phyloP scores from a whole-genome alignment of 345 rosid species.

The Chamaenerion angustifolium region DNA sequence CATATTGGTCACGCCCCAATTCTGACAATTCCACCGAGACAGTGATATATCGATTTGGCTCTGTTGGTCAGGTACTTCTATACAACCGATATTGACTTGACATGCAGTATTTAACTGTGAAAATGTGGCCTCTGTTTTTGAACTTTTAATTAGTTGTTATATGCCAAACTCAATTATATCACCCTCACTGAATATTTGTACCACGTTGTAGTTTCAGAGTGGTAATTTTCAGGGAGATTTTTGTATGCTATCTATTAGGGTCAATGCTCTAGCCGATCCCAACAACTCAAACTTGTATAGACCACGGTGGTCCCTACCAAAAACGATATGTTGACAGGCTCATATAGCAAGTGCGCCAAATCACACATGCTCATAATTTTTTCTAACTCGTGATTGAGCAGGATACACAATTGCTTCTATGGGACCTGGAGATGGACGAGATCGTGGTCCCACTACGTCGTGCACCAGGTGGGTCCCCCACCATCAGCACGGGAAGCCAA shows the following conservation, averaged over 20 bases:
- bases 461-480: conserved; percentile 92
- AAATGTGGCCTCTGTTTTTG: too few relatives aligned
- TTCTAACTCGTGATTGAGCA: conserved; percentile 18
- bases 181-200: too few relatives aligned
- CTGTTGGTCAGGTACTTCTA: conserved; percentile 89
- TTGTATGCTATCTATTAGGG: too few relatives aligned
- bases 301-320: too few relatives aligned
- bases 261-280: too few relatives aligned
- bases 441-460: conserved; percentile 92
- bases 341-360: too few relatives aligned
- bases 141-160: too few relatives aligned
- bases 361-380: neutral
- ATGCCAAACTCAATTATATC: neutral
- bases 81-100: neutral
- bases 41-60: conserved; percentile 90
- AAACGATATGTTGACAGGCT: too few relatives aligned
- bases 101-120: too few relatives aligned
- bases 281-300: too few relatives aligned
- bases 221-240: too few relatives aligned
- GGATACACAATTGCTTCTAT: conserved; percentile 91
- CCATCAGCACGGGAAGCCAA: conserved; percentile 93
- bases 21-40: conserved; percentile 76
- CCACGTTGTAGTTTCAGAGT: too few relatives aligned
- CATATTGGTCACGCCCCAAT: conserved; percentile 80
- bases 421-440: conserved; percentile 99